A percentile compares a stretch with the other conserved stretches of the same genome.
Evolutionary conservation across 108 stramenopile genomes (phyloP).

Genomic region (Aurantiochytrium sp.): DNA sequence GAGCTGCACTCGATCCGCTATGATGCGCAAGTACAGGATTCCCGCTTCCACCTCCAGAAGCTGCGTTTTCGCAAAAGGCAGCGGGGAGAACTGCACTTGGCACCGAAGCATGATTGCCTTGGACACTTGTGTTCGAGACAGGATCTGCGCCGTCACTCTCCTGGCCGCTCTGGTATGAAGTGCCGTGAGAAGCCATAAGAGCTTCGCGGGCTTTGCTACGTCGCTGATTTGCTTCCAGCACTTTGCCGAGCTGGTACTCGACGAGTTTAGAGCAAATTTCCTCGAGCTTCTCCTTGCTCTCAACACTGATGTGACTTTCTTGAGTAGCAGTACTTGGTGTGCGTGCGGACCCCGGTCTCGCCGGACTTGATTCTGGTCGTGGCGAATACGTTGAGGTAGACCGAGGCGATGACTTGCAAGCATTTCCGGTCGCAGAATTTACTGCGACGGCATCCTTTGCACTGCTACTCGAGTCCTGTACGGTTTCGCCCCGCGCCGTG

Average conservation of each 20-base stretch:
- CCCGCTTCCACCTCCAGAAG: too few relatives aligned
- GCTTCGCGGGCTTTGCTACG: neutral
- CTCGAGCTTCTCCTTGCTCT: neutral
- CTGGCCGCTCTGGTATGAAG: neutral
- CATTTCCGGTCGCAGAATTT: neutral
- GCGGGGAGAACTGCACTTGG: too few relatives aligned
- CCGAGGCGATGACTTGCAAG: neutral
- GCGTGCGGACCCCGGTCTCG: neutral
- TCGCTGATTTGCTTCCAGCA: neutral
- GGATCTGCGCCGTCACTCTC: too few relatives aligned
- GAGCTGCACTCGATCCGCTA: too few relatives aligned
- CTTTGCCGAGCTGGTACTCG: neutral
- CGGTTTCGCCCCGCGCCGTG: too few relatives aligned
- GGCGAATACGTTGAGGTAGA: neutral
- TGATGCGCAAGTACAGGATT: too few relatives aligned
- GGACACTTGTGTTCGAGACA: neutral
- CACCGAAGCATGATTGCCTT: neutral
- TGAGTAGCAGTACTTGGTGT: neutral
- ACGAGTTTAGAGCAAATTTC: slow-evolving; percentile 1
- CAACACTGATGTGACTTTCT: neutral
- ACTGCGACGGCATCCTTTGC: too few relatives aligned
- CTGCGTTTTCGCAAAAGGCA: too few relatives aligned
- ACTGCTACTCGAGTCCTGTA: too few relatives aligned
- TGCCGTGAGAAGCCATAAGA: neutral
- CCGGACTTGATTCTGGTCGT: neutral